phyloP scores from a whole-genome alignment of 2,329 filamentous ascomycete species.

The Volutella citrinella region DNA sequence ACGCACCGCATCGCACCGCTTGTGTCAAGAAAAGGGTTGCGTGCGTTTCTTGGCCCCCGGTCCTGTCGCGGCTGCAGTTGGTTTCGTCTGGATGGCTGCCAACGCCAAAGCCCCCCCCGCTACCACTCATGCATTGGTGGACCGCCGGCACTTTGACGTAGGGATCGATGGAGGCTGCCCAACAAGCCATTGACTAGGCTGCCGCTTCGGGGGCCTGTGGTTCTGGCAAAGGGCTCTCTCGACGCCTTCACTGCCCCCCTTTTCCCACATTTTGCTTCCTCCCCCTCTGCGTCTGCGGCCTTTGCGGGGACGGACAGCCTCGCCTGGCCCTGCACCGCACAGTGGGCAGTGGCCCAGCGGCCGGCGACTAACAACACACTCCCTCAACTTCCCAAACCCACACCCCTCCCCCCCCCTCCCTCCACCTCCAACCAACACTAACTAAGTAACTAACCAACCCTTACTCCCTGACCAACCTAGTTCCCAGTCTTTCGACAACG shows the following conservation, averaged over 20 bases:
- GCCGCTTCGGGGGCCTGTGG: no score
- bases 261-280: conserved; percentile 9
- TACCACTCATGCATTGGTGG: no score
- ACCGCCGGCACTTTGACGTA: no score
- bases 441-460: conserved; percentile 23
- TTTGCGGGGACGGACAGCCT: conserved; percentile 23
- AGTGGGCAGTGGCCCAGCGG: no score
- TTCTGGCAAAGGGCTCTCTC: conserved; percentile 24
- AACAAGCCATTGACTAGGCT: no score
- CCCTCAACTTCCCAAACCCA: conserved; percentile 20
- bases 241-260: conserved; percentile 16
- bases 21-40: conserved; percentile 13
- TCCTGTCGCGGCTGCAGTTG: conserved; percentile 18
- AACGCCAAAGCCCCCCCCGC: no score
- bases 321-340: no score
- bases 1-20: conserved; percentile 15
- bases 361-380: conserved; percentile 23
- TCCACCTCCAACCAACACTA: conserved; percentile 22
- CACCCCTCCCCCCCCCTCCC: conserved; percentile 24
- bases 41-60: conserved; percentile 13
- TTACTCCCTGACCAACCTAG: conserved; percentile 21
- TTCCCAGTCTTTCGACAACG: conserved; percentile 19
- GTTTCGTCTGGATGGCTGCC: conserved; percentile 15
- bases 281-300: conserved; percentile 13
- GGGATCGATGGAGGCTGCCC: no score